Evolutionary conservation across 192 early-diverging fungal species (phyloP), one percentile per base, ranked within the genome.

Genomic region (Coemansia sp.): DNA sequence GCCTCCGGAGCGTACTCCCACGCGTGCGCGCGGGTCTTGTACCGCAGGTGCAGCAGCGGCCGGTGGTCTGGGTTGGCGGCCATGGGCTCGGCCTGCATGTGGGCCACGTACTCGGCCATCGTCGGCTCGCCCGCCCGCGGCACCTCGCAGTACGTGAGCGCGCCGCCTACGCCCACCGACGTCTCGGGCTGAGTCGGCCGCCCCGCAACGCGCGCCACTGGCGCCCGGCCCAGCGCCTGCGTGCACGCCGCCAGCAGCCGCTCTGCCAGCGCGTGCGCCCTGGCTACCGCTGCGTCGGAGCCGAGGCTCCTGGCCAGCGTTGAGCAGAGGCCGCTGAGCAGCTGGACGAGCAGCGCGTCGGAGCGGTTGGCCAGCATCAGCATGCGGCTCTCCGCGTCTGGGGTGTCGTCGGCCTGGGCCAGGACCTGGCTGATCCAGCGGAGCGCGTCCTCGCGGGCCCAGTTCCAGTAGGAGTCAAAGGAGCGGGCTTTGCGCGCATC

Each of bases 381-480:
- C 37, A 74, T 28, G 37, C 67, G 42, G 10, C n/a, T 18, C 9
- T 59, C 45, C 13, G 64, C 56, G 83, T 38, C 37, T 6, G 9
- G 18, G 43, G 43, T 47, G 33, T 84, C 78, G 18, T 92, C 76
- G 20, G 86, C 79, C 67, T 89, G 90, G 72, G 87, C 90, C 69
- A 94, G 83, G 35, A 91, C 86, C 72, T 90, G 92, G 71, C 90
- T 90, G 66, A 92, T 87, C 65, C 68, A 71, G 20, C n/a, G 50
- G 61, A 66, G 74, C 55, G 48, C 70, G 47, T 61, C 82, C 14
- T 65, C 65, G 56, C 64, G 79, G 36, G 94, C 86, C 95, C 95
- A 98, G 85, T 98, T 98, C 95, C 95, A 98, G 87, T 90, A 88
- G 31, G 95, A 98, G 66, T 95, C 93, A 69, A 93, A 95, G 11